Conservation (phyloP, 1,284 basidiomycete species). For the Neotropicomus parvogracilis region DNA sequence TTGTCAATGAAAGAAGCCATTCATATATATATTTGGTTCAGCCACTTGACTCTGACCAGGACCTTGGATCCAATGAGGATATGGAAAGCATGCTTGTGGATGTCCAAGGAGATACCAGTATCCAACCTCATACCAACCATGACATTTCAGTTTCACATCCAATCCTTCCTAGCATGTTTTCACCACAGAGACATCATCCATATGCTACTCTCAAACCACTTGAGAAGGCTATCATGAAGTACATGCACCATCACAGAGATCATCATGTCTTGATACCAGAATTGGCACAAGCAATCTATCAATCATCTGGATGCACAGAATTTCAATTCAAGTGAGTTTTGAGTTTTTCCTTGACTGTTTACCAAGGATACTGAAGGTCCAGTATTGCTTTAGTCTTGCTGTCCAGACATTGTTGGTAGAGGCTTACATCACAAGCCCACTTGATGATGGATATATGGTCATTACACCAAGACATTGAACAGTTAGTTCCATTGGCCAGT, state of each 20-base stretch:
- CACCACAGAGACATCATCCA: slow-evolving; percentile 22
- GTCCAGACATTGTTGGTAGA: slow-evolving; percentile 25
- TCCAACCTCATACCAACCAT: neutral
- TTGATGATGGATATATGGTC: slow-evolving; percentile 30
- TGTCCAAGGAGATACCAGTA: neutral
- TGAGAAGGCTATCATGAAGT: slow-evolving; percentile 20
- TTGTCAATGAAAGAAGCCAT: neutral
- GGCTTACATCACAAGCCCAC: slow-evolving; percentile 32
- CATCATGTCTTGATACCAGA: slow-evolving; percentile 14
- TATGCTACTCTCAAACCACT: slow-evolving; percentile 20
- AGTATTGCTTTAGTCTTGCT: slow-evolving; percentile 14
- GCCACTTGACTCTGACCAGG: slow-evolving; percentile 1
- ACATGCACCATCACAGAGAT: slow-evolving; percentile 14
- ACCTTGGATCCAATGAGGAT: neutral
- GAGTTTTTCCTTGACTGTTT: neutral
- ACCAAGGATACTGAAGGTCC: neutral
- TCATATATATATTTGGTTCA: slow-evolving; percentile 4
- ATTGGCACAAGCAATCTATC: slow-evolving; percentile 14
- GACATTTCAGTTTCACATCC: neutral
- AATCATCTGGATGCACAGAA: slow-evolving; percentile 17
- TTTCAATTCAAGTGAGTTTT: slow-evolving; percentile 23
- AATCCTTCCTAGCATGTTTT: slow-evolving; percentile 19
- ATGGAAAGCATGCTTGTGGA: neutral
- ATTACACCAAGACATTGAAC: slow-evolving; percentile 28
- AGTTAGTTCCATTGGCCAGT: neutral